These are phyloP conservation scores for Diaporthe caulivora DNA, from an alignment of 2,329 filamentous ascomycete species.

Conservation along the genomic window DNA sequence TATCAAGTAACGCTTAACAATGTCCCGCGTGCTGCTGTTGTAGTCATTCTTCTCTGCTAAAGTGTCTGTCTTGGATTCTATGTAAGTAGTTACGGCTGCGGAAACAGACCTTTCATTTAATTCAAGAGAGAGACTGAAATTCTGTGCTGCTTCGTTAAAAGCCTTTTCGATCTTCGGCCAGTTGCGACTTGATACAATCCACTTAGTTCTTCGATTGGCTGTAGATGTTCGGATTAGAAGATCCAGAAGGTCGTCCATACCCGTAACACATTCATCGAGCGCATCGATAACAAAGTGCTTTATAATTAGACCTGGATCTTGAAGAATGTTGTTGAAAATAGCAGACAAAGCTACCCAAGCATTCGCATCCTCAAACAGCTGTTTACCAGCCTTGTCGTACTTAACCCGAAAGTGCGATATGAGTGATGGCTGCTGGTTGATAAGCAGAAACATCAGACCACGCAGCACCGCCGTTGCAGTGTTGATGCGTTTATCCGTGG, in stretches of 20 bases:
- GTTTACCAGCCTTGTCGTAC: not conserved
- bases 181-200: not conserved
- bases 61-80: not conserved
- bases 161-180: not conserved
- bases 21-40: not conserved
- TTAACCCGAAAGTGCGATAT: not conserved
- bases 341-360: not conserved
- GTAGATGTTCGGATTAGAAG: not conserved
- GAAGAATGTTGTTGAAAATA: not conserved
- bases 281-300: not conserved
- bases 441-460: too few species aligned
- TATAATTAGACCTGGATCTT: not conserved
- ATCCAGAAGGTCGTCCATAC: not conserved
- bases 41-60: not conserved
- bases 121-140: not conserved
- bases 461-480: too few species aligned
- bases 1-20: too few species aligned
- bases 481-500: too few species aligned
- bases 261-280: too few species aligned
- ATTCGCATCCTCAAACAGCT: too few species aligned
- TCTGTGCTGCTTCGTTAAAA: not conserved
- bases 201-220: not conserved
- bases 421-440: not conserved
- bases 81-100: not conserved
- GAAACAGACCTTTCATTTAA: not conserved